Evolutionary conservation across 2,329 filamentous ascomycete genomes (phyloP).

Genomic region (Xylaria polymorpha): DNA sequence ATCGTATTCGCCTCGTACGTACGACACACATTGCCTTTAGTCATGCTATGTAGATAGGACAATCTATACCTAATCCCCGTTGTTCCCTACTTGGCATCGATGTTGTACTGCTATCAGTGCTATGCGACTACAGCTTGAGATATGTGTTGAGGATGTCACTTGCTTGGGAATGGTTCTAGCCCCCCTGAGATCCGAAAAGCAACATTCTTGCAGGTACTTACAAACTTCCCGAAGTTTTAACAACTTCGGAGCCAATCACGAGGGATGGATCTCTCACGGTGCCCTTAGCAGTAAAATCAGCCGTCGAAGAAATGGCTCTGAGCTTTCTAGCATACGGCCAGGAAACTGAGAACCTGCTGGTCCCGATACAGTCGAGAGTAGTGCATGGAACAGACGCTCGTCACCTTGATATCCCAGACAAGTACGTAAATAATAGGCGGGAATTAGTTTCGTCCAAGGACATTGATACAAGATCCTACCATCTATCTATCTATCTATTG

Average conservation of each 20-base stretch:
- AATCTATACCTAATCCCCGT: background rate
- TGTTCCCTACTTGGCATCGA: background rate
- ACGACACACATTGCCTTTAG: too few relatives aligned
- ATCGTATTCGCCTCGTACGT: background rate
- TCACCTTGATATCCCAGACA: background rate
- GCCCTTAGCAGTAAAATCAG: background rate
- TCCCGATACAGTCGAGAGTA: background rate
- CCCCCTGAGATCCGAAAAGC: background rate
- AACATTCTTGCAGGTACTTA: constrained; percentile 1
- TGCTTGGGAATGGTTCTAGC: background rate
- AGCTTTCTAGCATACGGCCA: background rate
- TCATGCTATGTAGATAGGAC: background rate
- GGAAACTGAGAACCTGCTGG: background rate
- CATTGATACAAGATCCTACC: background rate
- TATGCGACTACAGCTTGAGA: background rate
- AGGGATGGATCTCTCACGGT: background rate
- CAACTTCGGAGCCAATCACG: constrained; percentile 28
- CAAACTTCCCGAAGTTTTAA: background rate
- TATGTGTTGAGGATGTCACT: background rate
- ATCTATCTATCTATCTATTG: too few relatives aligned
- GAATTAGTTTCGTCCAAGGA: background rate
- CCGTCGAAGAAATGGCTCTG: background rate
- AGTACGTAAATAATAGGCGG: background rate
- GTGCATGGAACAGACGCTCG: background rate
- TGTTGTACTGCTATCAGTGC: background rate